Evolutionary conservation across 306 rosid genomes (phyloP).

Genomic region (Lathyrus oleraceus): DNA sequence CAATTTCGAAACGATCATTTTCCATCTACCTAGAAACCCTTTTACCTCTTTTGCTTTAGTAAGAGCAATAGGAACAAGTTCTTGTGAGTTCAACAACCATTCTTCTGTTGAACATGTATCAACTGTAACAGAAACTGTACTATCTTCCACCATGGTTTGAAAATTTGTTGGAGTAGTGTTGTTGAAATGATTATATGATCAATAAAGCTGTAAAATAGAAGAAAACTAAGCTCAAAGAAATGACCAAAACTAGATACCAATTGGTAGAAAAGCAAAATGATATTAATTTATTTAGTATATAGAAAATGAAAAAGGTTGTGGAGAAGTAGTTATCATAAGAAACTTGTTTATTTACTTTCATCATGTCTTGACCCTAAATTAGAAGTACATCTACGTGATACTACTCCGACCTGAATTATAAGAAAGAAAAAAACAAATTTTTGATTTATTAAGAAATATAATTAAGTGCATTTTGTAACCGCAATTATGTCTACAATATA

Average conservation of each 20-base stretch:
- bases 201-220: conserved; percentile 41
- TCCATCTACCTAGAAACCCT: conserved; percentile 81
- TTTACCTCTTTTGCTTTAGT: conserved; percentile 72
- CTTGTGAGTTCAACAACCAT: conserved; percentile 59
- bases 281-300: conserved; percentile 26
- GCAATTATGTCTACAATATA: no score
- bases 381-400: no score
- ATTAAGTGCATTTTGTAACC: no score
- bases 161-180: conserved; percentile 19
- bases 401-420: no score
- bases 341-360: conserved; percentile 44
- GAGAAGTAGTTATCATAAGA: conserved; percentile 65
- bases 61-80: conserved; percentile 72
- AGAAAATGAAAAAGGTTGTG: conserved; percentile 47
- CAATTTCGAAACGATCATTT: conserved; percentile 72
- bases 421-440: no score
- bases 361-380: conserved; percentile 51
- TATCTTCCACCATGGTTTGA: conserved; percentile 72
- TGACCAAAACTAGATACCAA: conserved; percentile 34
- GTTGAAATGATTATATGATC: conserved; percentile 5
- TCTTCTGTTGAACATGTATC: conserved; percentile 61
- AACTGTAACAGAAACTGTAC: conserved; percentile 20
- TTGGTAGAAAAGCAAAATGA: conserved; percentile 33
- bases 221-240: conserved; percentile 48
- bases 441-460: no score